Base-by-base conservation (phyloP, 1,139 yeast genomes). In the Debaryomycetaceae sp. region DNA sequence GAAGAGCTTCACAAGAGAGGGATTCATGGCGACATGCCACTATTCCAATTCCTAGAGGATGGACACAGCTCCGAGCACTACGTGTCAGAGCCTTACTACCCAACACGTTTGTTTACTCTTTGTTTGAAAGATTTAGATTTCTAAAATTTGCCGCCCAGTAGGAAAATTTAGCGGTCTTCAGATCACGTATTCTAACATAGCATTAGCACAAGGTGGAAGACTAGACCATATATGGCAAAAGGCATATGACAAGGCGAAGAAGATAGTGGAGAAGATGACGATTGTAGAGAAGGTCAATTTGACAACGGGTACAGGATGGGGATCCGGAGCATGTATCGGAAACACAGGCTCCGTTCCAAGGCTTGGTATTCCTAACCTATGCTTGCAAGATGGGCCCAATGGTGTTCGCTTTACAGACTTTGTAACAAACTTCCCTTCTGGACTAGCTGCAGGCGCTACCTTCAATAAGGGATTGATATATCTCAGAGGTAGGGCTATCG, bases 291-390 rank as follows among this genome's bases (percentile, higher is more conserved):
- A 80, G 54, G 84, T 80, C 36, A 81, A 81, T 55, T 60, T 82
- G 45, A 81, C 87, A 6, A 78, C 85, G 2, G 87, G 87, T n/a
- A 74, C 81, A 5, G 84, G 85, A 13, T 80, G 84, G 81, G 78
- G 79, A 3, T 69, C 79, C 7, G 85, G 84, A 5, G 83, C 83
- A 1, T 82, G 87, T 59, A 72, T 80, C 17, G 87, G 87, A 3
- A 80, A 79, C 55, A 80, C 87, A 1, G 87, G 85, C 0, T 67
- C 78, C 14, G 75, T 81, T 38, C 82, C 82, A 23, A 62, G 85
- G 27, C 63, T 81, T 35, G 80, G 79, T 8, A 76, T 81, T 48
- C 78, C 81, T 1, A 71, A 76, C n/a, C 58, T 82, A 11, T 81
- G 87, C 53, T 65, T 81, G 29, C 87, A 81, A 54, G 87, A 83